A percentile compares a stretch with the other conserved stretches of the same genome.
Conservation (phyloP, 1,284 basidiomycete species). For the Ceratobasidium sp. region DNA sequence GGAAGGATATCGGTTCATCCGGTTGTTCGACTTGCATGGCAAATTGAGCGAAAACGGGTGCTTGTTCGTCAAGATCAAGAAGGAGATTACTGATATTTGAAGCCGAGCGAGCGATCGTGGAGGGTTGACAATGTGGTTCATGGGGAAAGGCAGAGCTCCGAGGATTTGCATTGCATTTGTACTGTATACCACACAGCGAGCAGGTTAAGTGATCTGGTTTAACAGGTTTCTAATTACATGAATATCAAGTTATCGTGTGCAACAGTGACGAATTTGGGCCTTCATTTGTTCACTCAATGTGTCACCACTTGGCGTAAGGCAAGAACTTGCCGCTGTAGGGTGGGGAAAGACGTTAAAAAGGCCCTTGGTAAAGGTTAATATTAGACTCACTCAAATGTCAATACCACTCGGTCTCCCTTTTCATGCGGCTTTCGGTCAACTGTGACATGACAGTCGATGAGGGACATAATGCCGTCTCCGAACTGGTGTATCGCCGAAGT, state of each 20-base stretch:
- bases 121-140: too few species aligned
- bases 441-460: constrained; percentile 84
- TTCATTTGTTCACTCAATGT: not conserved
- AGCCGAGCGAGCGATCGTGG: too few species aligned
- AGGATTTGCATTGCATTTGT: not conserved
- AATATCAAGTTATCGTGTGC: not conserved
- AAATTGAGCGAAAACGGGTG: constrained; percentile 23
- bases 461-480: constrained; percentile 91
- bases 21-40: constrained; percentile 32
- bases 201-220: not conserved
- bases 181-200: constrained; percentile 1
- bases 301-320: constrained; percentile 73
- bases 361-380: not conserved
- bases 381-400: constrained; percentile 81
- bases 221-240: not conserved
- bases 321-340: constrained; percentile 73
- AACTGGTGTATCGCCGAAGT: constrained; percentile 61
- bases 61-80: constrained; percentile 37
- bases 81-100: constrained; percentile 17
- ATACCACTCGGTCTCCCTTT: constrained; percentile 82
- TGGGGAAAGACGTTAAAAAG: constrained; percentile 1
- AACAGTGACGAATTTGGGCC: not conserved
- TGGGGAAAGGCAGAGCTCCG: not conserved
- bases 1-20: constrained; percentile 30
- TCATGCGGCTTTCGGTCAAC: constrained; percentile 80